Evolutionary conservation across 1,139 yeast species (phyloP).

Genomic region (Komagataea norvegica): DNA sequence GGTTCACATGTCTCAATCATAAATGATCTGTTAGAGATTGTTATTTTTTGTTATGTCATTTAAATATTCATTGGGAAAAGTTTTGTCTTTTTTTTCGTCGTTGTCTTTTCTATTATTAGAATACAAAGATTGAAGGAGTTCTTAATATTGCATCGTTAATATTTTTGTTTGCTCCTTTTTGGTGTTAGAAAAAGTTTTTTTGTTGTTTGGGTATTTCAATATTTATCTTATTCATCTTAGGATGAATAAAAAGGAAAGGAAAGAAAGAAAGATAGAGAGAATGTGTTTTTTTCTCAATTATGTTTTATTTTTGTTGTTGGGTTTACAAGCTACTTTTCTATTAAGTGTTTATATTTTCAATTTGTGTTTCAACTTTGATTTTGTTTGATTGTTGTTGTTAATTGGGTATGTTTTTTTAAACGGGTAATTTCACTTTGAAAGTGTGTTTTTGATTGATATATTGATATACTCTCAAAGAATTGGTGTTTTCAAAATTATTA

Average conservation of each 20-base stretch:
- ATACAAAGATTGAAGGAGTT: neutral
- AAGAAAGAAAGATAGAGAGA: conserved; percentile 6
- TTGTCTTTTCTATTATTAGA: conserved; percentile 1
- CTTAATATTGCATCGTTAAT: conserved; percentile 1
- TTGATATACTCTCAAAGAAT: conserved; percentile 2
- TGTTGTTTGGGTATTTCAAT: conserved; percentile 7
- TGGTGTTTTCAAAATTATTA: conserved; percentile 8
- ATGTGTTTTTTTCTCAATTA: neutral
- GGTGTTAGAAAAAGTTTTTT: conserved; percentile 5
- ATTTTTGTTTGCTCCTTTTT: conserved; percentile 1
- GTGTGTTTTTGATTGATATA: conserved; percentile 4
- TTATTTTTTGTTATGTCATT: conserved; percentile 2
- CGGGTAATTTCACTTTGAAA: conserved; percentile 9
- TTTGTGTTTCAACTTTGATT: conserved; percentile 4
- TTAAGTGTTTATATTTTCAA: conserved; percentile 1
- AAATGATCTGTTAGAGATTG: conserved; percentile 2
- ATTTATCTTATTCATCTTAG: conserved; percentile 1
- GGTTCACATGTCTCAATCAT: conserved; percentile 20
- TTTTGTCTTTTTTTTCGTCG: conserved; percentile 2
- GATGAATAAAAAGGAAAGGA: conserved; percentile 5
- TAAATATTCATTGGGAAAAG: conserved; percentile 3
- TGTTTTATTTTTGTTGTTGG: conserved; percentile 2
- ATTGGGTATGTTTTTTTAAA: conserved; percentile 10
- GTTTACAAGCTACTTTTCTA: conserved; percentile 12
- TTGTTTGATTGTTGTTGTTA: conserved; percentile 7